Conservation (phyloP, 768 basidiomycete genomes). For the Myochromella boudieri region DNA sequence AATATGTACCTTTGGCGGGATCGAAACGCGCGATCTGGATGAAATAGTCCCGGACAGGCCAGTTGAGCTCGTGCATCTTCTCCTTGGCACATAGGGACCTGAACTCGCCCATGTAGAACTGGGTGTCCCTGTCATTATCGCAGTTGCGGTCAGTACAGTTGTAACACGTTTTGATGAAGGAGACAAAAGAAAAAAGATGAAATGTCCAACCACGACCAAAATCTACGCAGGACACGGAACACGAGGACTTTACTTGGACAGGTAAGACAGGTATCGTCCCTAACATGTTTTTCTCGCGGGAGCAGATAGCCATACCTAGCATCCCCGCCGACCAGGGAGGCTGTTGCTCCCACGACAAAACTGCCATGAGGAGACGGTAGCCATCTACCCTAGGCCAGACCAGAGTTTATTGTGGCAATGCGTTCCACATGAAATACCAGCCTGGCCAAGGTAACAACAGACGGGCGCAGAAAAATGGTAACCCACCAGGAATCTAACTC, state of each 20-base stretch:
- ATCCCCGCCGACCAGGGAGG: no score
- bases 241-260: no score
- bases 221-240: no score
- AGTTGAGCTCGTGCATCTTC: conserved; percentile 76
- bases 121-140: conserved; percentile 66
- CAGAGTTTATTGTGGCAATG: no score
- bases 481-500: conserved; percentile 62
- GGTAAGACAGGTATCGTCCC: background rate
- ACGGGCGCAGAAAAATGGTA: background rate
- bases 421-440: no score
- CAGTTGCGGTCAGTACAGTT: no score
- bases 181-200: no score
- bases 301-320: background rate
- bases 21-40: conserved; percentile 95
- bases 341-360: no score
- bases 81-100: conserved; percentile 72
- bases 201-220: no score
- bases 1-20: conserved; percentile 54
- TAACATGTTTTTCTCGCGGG: background rate
- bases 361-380: background rate
- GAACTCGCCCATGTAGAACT: conserved; percentile 90
- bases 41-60: conserved; percentile 84
- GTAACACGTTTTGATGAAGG: background rate
- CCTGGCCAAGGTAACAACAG: background rate
- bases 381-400: background rate